Evolutionary conservation across 371 early-diverging fungal genomes (phyloP).

Genomic region (Apophysomyces trapeziformis): DNA sequence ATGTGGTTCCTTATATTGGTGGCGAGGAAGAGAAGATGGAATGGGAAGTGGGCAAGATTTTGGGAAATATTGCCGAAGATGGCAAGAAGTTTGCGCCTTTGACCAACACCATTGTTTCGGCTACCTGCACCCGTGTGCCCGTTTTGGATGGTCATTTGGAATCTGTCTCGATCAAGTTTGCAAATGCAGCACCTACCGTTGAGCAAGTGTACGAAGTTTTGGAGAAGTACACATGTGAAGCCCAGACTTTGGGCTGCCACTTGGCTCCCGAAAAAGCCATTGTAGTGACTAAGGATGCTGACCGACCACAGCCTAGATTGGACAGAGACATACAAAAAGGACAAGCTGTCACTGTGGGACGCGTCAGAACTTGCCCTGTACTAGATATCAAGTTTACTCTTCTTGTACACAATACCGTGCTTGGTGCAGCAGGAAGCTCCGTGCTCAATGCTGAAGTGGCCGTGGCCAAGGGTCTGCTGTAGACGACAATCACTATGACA

Average conservation of each 20-base stretch:
- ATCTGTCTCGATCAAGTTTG: slow-evolving; percentile 87
- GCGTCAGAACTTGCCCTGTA: slow-evolving; percentile 82
- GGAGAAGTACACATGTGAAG: slow-evolving; percentile 75
- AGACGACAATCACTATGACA: slow-evolving; percentile 10
- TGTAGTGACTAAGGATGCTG: slow-evolving; percentile 69
- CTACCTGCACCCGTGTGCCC: slow-evolving; percentile 96
- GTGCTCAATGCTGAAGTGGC: slow-evolving; percentile 96
- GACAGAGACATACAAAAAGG: slow-evolving; percentile 88
- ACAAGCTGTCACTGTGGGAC: slow-evolving; percentile 89
- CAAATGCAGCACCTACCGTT: slow-evolving; percentile 63
- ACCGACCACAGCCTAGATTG: slow-evolving; percentile 95
- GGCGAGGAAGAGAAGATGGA: slow-evolving; percentile 98
- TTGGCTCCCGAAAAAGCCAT: slow-evolving; percentile 87
- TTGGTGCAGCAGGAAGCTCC: slow-evolving; percentile 96
- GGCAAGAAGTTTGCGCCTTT: slow-evolving; percentile 55
- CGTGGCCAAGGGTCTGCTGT: slow-evolving; percentile 74
- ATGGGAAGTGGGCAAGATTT: slow-evolving; percentile 90
- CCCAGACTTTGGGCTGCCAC: slow-evolving; percentile 72
- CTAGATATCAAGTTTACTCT: slow-evolving; percentile 90
- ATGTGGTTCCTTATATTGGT: slow-evolving; percentile 92
- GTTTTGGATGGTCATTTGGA: slow-evolving; percentile 96
- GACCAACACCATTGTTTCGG: slow-evolving; percentile 74
- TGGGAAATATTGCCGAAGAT: slow-evolving; percentile 69
- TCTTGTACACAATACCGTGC: slow-evolving; percentile 93
- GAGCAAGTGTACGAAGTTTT: slow-evolving; percentile 76